Conservation (phyloP, 768 basidiomycete genomes). For the Termitomyces sp. region DNA sequence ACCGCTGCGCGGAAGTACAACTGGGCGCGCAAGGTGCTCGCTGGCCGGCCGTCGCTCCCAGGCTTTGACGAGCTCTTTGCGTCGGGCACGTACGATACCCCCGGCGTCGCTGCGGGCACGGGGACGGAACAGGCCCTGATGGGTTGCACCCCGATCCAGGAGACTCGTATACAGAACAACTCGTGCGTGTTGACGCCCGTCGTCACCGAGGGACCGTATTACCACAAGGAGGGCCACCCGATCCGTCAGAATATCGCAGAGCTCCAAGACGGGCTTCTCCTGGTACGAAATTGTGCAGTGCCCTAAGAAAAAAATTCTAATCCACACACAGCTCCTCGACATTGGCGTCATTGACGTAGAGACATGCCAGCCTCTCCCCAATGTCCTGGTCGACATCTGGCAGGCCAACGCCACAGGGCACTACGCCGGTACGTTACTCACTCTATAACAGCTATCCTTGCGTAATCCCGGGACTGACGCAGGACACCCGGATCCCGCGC, state of each 20-base stretch:
- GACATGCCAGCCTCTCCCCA: slow-evolving; percentile 48
- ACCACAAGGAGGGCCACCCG: slow-evolving; percentile 42
- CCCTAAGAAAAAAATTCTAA: neutral
- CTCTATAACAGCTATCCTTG: no score
- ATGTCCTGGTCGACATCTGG: slow-evolving; percentile 57
- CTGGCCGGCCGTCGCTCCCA: slow-evolving; percentile 31
- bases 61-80: slow-evolving; percentile 39
- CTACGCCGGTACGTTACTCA: slow-evolving; percentile 35
- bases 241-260: slow-evolving; percentile 53
- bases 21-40: slow-evolving; percentile 39
- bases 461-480: no score
- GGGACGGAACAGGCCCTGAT: slow-evolving; percentile 33
- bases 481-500: slow-evolving; percentile 43
- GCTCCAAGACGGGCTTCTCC: slow-evolving; percentile 40
- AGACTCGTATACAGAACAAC: slow-evolving; percentile 47
- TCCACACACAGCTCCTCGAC: slow-evolving; percentile 33
- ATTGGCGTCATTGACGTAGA: slow-evolving; percentile 56
- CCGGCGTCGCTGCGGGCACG: slow-evolving; percentile 13
- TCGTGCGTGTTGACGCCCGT: slow-evolving; percentile 49
- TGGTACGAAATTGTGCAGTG: slow-evolving; percentile 23
- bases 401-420: slow-evolving; percentile 51
- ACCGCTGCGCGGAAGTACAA: slow-evolving; percentile 43
- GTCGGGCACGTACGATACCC: slow-evolving; percentile 28
- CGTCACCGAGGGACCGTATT: slow-evolving; percentile 51
- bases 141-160: slow-evolving; percentile 40